Evolutionary conservation across 2,329 filamentous ascomycete genomes (phyloP).

Genomic region (Exophiala bonariae): DNA sequence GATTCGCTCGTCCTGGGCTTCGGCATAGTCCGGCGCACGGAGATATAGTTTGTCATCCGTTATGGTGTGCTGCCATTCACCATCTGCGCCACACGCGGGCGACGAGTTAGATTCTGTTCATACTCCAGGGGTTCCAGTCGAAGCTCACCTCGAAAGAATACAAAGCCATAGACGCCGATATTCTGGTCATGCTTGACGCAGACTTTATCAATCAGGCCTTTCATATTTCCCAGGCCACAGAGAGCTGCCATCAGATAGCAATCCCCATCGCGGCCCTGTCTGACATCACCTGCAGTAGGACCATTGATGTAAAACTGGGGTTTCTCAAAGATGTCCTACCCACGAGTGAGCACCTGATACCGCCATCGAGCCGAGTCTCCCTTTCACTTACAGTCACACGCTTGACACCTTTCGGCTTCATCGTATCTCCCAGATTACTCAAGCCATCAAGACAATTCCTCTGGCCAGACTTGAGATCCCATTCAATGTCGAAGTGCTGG

Average conservation of each 20-base stretch:
- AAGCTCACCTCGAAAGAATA: slow-evolving; percentile 67
- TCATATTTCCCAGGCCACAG: slow-evolving; percentile 73
- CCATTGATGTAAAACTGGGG: slow-evolving; percentile 78
- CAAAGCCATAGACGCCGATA: slow-evolving; percentile 81
- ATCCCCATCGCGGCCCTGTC: slow-evolving; percentile 76
- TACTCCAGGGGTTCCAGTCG: background rate
- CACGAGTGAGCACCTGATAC: no score
- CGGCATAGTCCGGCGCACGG: slow-evolving; percentile 78
- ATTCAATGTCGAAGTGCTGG: slow-evolving; percentile 82
- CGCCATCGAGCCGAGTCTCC: background rate
- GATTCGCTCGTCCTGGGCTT: slow-evolving; percentile 71
- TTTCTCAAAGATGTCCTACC: slow-evolving; percentile 72
- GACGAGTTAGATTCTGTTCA: slow-evolving; percentile 5
- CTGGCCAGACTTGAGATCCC: slow-evolving; percentile 64
- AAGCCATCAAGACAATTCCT: slow-evolving; percentile 55
- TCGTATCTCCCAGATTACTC: slow-evolving; percentile 35
- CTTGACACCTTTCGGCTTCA: slow-evolving; percentile 70
- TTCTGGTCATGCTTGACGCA: slow-evolving; percentile 72
- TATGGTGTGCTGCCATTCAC: slow-evolving; percentile 89
- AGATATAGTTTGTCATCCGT: slow-evolving; percentile 89
- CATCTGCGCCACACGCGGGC: slow-evolving; percentile 52
- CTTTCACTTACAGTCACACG: slow-evolving; percentile 58
- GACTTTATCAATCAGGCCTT: slow-evolving; percentile 68
- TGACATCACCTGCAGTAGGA: slow-evolving; percentile 73
- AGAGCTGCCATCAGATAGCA: slow-evolving; percentile 85